These are phyloP conservation scores for Scutellaria barbata DNA, from an alignment of 257 asterid genomes.

Conservation along the genomic window DNA sequence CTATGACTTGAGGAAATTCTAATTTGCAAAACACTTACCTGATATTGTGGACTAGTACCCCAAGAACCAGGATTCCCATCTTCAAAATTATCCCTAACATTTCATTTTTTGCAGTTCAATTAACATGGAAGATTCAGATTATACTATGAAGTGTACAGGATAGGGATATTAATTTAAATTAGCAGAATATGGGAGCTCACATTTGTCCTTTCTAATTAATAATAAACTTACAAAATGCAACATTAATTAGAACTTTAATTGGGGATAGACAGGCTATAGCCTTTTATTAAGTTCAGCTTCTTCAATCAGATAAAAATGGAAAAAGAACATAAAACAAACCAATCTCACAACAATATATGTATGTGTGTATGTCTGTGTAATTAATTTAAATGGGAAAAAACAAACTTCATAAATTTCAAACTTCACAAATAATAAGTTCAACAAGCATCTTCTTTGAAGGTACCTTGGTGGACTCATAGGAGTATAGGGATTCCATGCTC, in stretches of 20 bases:
- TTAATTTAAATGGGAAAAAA: not conserved
- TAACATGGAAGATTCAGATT: constrained; percentile 22
- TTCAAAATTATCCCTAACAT: constrained; percentile 90
- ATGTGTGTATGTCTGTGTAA: not conserved
- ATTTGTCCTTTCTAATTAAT: not conserved
- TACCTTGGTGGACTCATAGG: constrained; percentile 97
- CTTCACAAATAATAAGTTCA: constrained; percentile 9
- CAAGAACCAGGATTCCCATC: constrained; percentile 98
- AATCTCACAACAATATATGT: not conserved
- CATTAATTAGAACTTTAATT: constrained; percentile 4
- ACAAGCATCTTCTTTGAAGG: constrained; percentile 24
- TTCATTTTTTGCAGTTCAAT: constrained; percentile 33
- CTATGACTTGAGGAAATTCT: not conserved
- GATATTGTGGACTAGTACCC: constrained; percentile 96
- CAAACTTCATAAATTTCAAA: constrained; percentile 3
- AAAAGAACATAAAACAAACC: not conserved
- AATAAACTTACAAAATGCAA: not conserved
- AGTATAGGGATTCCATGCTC: constrained; percentile 95
- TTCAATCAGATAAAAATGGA: not conserved
- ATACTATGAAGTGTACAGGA: not conserved
- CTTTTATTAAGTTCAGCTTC: not conserved
- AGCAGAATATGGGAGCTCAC: constrained; percentile 7
- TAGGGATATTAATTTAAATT: constrained; percentile 1
- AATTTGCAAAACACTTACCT: constrained; percentile 47
- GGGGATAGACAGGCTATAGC: not conserved